phyloP scores from a whole-genome alignment of 208 protist genomes.

The Herpetomonas samuelpessoai region DNA sequence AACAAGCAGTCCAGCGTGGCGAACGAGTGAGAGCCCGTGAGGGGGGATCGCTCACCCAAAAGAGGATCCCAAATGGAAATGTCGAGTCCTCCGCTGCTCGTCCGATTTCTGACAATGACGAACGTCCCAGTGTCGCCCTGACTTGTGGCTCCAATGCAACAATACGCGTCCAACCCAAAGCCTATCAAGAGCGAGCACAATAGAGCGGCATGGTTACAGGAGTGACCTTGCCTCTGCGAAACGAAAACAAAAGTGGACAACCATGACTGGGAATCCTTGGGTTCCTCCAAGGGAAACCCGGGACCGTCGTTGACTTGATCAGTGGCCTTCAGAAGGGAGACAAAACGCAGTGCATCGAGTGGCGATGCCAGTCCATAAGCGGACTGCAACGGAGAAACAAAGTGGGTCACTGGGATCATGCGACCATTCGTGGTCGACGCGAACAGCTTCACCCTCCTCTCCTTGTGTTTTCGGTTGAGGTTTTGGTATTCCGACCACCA shows the following conservation, averaged over 20 bases:
- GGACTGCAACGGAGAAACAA: constrained; percentile 74
- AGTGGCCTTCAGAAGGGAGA: constrained; percentile 71
- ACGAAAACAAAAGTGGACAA: constrained; percentile 82
- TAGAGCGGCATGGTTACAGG: constrained; percentile 84
- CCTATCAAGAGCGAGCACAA: constrained; percentile 91
- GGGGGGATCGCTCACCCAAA: constrained; percentile 48
- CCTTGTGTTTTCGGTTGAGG: constrained; percentile 53
- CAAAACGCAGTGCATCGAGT: constrained; percentile 84
- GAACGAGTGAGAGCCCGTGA: constrained; percentile 43
- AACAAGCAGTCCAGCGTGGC: constrained; percentile 82
- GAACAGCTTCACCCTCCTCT: constrained; percentile 88
- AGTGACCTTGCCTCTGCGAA: constrained; percentile 74
- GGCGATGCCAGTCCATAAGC: constrained; percentile 78
- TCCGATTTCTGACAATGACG: constrained; percentile 61
- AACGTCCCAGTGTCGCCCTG: constrained; percentile 58
- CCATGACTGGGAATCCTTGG: constrained; percentile 41
- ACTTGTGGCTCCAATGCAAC: constrained; percentile 52
- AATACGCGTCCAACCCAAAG: constrained; percentile 90
- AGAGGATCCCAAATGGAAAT: constrained; percentile 83
- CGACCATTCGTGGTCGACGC: constrained; percentile 68
- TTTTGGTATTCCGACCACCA: constrained; percentile 91
- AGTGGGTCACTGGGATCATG: constrained; percentile 88
- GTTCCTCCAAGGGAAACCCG: constrained; percentile 22
- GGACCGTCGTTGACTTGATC: constrained; percentile 32
- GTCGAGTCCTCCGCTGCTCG: constrained; percentile 24